Evolutionary conservation across 768 basidiomycete species (phyloP), one percentile per base, ranked within the genome.

Genomic region (Lactarius hatsudake): DNA sequence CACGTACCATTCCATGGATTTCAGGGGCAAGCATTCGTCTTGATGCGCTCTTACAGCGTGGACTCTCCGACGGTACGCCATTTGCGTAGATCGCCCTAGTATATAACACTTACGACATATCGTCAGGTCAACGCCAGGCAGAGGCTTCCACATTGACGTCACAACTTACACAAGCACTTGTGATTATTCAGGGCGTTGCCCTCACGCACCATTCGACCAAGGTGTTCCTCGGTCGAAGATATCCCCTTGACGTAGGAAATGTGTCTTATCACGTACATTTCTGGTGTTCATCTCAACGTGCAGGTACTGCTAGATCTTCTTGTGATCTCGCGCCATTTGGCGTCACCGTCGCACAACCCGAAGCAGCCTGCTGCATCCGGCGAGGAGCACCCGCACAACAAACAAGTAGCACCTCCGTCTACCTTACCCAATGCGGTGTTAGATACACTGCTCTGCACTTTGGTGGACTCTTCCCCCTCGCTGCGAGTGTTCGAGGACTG

Each of bases 401-500:
- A 62, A 38, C 51, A 58, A 30, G 23, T 17, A 53, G 9, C 53
- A 51, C 61, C 61, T 23, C 60, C 69, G 8, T 71, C 59, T 34
- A 43, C 59, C n/a, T 69, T 72, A 13, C 64, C 72, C 5, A 90
- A 91, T 2, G 80, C 83, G 12, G 80, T 92, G 9, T 80, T 98
- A 23, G 96, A 98, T 73, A 93, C 93, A 0, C 77, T 98, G 5
- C 80, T 95, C 20, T 94, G 92, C 70, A 82, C 94, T 36, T 81
- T 98, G n/a, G 96, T 96, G 17, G 96, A 98, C 75, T 87, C 91
- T 1, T 83, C 92, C 0, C 71, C 76, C 8, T 87, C 93, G 7
- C 77, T 95, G 17, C 86, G 96, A 28, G 81, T 79, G 0, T 96
- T 97, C 69, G 96, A 98, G 76, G 82, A 84, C 20, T 81, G 82